Conservation (phyloP, 2,329 filamentous ascomycete genomes). For the Parastagonospora avenae region DNA sequence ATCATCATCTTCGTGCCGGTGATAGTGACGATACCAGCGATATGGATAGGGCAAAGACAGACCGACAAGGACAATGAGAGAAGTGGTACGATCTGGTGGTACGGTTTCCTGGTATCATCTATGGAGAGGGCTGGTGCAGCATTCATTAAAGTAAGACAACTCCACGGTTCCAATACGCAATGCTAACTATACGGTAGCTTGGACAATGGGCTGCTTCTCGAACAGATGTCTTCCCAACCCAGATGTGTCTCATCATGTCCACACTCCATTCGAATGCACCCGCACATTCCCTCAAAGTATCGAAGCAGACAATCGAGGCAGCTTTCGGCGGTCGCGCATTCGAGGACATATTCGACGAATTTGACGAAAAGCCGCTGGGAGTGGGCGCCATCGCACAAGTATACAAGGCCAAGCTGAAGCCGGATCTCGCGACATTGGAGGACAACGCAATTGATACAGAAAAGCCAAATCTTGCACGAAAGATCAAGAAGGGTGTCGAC, state of each 20-base stretch:
- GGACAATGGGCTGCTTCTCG: slow-evolving; percentile 98
- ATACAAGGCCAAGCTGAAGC: slow-evolving; percentile 91
- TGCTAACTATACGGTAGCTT: slow-evolving; percentile 60
- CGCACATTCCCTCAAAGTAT: slow-evolving; percentile 81
- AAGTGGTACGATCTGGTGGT: slow-evolving; percentile 91
- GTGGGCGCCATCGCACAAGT: slow-evolving; percentile 97
- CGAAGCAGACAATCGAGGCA: slow-evolving; percentile 76
- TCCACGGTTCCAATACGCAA: neutral
- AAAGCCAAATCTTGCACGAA: slow-evolving; percentile 65
- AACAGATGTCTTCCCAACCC: slow-evolving; percentile 91
- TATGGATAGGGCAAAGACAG: slow-evolving; percentile 76
- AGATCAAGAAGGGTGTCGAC: slow-evolving; percentile 81
- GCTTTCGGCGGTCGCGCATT: slow-evolving; percentile 83
- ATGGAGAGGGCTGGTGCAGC: slow-evolving; percentile 96
- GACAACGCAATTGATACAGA: slow-evolving; percentile 60
- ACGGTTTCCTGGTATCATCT: slow-evolving; percentile 78
- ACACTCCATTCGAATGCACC: slow-evolving; percentile 93
- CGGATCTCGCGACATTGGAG: slow-evolving; percentile 70
- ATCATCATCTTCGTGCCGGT: slow-evolving; percentile 91
- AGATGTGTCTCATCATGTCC: slow-evolving; percentile 93
- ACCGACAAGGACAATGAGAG: slow-evolving; percentile 73
- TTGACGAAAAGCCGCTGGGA: slow-evolving; percentile 84
- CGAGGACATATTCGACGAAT: slow-evolving; percentile 94
- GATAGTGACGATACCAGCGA: slow-evolving; percentile 74
- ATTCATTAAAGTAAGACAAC: slow-evolving; percentile 80